phyloP scores from a whole-genome alignment of 805 yeast species.

The Myxozyma vanderwaltii region DNA sequence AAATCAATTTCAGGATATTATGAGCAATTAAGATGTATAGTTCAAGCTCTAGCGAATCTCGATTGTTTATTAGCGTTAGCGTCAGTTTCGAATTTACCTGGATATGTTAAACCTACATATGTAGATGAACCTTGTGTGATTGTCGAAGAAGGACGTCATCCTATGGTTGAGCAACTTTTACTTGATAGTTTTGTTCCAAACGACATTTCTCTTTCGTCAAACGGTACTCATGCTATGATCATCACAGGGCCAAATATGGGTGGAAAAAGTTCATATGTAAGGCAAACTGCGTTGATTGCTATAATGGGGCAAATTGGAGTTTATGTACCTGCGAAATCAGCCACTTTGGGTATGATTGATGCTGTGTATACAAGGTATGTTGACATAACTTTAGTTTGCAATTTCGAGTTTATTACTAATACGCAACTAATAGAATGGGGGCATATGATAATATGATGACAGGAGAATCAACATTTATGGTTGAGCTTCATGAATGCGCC shows the following conservation, averaged over 20 bases:
- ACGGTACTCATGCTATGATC: conserved; percentile 57
- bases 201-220: conserved; percentile 53
- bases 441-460: conserved; percentile 74
- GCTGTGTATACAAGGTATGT: conserved; percentile 47
- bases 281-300: conserved; percentile 69
- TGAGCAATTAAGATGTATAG: conserved; percentile 47
- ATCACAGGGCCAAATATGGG: conserved; percentile 83
- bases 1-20: conserved; percentile 46
- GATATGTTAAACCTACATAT: conserved; percentile 56
- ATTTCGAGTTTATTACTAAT: conserved; percentile 36
- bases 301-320: conserved; percentile 80
- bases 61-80: conserved; percentile 73
- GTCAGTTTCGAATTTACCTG: conserved; percentile 54
- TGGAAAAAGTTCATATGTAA: conserved; percentile 76
- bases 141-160: conserved; percentile 63
- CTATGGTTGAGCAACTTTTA: conserved; percentile 59
- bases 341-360: conserved; percentile 68
- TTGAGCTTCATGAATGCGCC: conserved; percentile 69
- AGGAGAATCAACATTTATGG: conserved; percentile 83
- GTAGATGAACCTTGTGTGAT: conserved; percentile 51
- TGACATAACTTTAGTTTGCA: not conserved
- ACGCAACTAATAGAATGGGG: conserved; percentile 60
- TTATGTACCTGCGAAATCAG: conserved; percentile 66
- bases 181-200: conserved; percentile 62
- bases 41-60: conserved; percentile 54